These are phyloP conservation scores for Haplosporangium sp. DNA, from an alignment of 371 early-diverging fungal species.

Conservation along the genomic window DNA sequence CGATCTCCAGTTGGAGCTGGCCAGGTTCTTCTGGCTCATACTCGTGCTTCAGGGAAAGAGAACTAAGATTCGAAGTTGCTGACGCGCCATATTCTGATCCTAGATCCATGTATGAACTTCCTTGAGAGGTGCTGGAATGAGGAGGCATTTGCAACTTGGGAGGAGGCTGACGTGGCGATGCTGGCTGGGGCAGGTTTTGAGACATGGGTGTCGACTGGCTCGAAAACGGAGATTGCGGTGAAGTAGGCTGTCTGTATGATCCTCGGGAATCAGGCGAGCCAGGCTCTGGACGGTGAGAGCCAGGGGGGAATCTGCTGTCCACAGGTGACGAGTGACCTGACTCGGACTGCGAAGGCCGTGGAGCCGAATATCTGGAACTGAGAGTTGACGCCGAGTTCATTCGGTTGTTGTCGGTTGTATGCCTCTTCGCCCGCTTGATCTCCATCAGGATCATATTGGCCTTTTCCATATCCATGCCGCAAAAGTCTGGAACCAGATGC, in stretches of 20 bases:
- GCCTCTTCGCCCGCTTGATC: slow-evolving; percentile 73
- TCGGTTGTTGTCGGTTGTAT: slow-evolving; percentile 32
- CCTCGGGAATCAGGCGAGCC: slow-evolving; percentile 47
- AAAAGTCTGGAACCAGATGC: slow-evolving; percentile 90
- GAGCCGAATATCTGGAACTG: slow-evolving; percentile 29
- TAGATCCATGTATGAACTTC: slow-evolving; percentile 18
- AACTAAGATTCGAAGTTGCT: slow-evolving; percentile 10
- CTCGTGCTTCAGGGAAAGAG: slow-evolving; percentile 48
- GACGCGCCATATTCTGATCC: slow-evolving; percentile 18
- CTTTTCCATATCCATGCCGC: slow-evolving; percentile 89
- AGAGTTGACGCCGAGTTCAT: slow-evolving; percentile 32
- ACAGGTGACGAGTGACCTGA: slow-evolving; percentile 49
- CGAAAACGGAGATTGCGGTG: slow-evolving; percentile 37
- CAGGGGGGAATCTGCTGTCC: slow-evolving; percentile 33
- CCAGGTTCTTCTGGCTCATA: slow-evolving; percentile 40
- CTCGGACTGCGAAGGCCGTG: slow-evolving; percentile 21
- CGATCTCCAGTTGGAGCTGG: slow-evolving; percentile 42
- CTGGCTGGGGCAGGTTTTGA: slow-evolving; percentile 25
- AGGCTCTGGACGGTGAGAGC: slow-evolving; percentile 35
- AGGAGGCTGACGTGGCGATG: slow-evolving; percentile 44
- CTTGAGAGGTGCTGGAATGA: slow-evolving; percentile 12
- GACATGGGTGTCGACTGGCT: slow-evolving; percentile 4
- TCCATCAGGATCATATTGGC: slow-evolving; percentile 85
- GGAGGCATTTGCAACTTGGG: slow-evolving; percentile 49
- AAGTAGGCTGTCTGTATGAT: slow-evolving; percentile 37